Conservation (phyloP, 2,329 filamentous ascomycete species). For the Epichloe scottii region DNA sequence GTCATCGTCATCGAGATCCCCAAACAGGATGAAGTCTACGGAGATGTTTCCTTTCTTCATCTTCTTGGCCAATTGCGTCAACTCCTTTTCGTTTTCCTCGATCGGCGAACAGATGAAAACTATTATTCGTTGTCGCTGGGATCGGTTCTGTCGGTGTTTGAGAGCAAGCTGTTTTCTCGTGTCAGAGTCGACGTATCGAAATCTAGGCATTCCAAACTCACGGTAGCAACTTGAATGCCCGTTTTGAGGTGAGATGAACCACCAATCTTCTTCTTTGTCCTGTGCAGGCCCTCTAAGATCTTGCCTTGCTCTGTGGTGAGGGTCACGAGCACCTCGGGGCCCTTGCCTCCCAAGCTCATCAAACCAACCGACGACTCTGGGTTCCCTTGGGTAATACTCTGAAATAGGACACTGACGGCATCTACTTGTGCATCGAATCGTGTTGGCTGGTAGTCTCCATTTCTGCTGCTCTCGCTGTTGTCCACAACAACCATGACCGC, state of each 20-base stretch:
- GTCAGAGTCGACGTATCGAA: not conserved
- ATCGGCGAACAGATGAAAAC: slow-evolving; percentile 93
- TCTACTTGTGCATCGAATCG: slow-evolving; percentile 95
- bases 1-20: slow-evolving; percentile 80
- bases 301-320: slow-evolving; percentile 94
- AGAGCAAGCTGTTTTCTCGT: slow-evolving; percentile 61
- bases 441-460: slow-evolving; percentile 84
- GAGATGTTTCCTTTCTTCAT: slow-evolving; percentile 97
- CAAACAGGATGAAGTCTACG: slow-evolving; percentile 91
- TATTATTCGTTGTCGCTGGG: slow-evolving; percentile 90
- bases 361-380: slow-evolving; percentile 94
- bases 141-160: slow-evolving; percentile 97
- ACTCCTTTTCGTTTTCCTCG: slow-evolving; percentile 75
- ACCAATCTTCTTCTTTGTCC: slow-evolving; percentile 81
- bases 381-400: slow-evolving; percentile 87
- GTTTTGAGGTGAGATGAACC: slow-evolving; percentile 82
- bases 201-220: slow-evolving; percentile 33
- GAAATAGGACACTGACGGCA: slow-evolving; percentile 89
- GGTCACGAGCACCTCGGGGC: slow-evolving; percentile 93
- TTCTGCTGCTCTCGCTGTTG: slow-evolving; percentile 97
- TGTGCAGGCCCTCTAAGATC: slow-evolving; percentile 82
- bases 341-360: slow-evolving; percentile 97
- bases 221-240: slow-evolving; percentile 86
- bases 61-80: slow-evolving; percentile 84
- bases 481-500: slow-evolving; percentile 99